Percentiles rank a stretch among this genome's conserved stretches.
phyloP scores from a whole-genome alignment of 768 basidiomycete species.

The Trametes gibbosa region DNA sequence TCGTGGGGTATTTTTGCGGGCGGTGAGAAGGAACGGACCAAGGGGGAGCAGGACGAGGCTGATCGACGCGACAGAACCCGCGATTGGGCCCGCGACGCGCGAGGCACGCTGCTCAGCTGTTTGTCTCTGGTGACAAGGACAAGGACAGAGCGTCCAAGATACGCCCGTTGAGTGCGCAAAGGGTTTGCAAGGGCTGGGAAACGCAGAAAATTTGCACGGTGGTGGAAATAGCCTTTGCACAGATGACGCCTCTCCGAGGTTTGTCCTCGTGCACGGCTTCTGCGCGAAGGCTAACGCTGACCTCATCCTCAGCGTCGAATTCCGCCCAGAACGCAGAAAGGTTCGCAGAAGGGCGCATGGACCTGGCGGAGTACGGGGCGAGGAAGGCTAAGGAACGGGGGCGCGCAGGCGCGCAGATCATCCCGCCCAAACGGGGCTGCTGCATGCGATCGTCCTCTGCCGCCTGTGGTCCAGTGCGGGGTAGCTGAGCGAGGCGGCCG shows the following conservation, averaged over 20 bases:
- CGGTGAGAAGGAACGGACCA: constrained; percentile 8
- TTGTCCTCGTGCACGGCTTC: constrained; percentile 7
- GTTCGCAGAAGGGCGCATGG: neutral
- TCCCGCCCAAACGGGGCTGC: neutral
- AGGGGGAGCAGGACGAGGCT: neutral
- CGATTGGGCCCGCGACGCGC: neutral
- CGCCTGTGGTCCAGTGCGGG: neutral
- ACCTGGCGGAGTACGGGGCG: neutral
- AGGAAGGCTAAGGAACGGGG: neutral
- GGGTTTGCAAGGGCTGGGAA: too few relatives aligned
- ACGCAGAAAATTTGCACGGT: neutral
- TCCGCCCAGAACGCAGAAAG: neutral
- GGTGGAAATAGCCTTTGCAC: constrained; percentile 11
- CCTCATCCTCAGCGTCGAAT: neutral
- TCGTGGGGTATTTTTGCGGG: constrained; percentile 6
- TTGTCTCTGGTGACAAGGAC: neutral
- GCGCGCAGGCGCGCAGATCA: constrained; percentile 5
- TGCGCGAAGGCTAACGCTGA: neutral
- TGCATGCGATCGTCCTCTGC: constrained; percentile 5
- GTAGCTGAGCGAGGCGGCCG: neutral
- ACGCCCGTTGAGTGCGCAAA: too few relatives aligned
- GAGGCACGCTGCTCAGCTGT: constrained; percentile 5
- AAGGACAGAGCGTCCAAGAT: neutral
- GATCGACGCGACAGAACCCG: constrained; percentile 3
- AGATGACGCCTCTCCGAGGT: constrained; percentile 2